These are phyloP conservation scores for Punctularia strigosozonata DNA, from an alignment of 768 basidiomycete species.

Conservation along the genomic window DNA sequence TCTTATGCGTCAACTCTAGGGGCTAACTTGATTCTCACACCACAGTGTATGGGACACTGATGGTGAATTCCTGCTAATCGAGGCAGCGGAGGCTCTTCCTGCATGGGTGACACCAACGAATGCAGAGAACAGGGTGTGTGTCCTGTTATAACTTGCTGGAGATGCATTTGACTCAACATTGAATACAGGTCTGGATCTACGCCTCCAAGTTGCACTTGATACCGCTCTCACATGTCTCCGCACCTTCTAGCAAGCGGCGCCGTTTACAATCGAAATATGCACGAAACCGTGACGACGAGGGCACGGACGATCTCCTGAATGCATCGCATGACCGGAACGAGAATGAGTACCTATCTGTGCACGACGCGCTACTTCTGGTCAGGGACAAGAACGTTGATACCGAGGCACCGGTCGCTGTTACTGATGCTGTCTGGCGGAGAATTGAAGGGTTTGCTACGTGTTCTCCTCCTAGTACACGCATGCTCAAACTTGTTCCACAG, in stretches of 20 bases:
- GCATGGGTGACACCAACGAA: conserved; percentile 88
- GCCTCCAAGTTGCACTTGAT: conserved; percentile 76
- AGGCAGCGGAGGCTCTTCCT: conserved; percentile 85
- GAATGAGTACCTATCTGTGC: conserved; percentile 39
- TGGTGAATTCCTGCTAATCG: conserved; percentile 93
- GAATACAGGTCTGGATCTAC: conserved; percentile 82
- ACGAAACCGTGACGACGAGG: conserved; percentile 28
- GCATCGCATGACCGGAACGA: too few species aligned
- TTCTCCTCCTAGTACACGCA: background rate
- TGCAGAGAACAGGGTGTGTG: conserved; percentile 83
- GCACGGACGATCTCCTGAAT: conserved; percentile 19
- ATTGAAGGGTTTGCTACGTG: conserved; percentile 46
- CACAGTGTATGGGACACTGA: conserved; percentile 75
- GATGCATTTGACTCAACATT: conserved; percentile 1
- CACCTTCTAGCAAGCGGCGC: conserved; percentile 40
- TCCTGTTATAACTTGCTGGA: conserved; percentile 10
- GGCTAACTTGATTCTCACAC: too few species aligned
- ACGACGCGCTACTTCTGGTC: conserved; percentile 56
- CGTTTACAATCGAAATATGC: conserved; percentile 35
- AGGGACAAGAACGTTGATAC: conserved; percentile 44
- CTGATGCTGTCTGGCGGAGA: conserved; percentile 57
- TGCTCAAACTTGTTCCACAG: conserved; percentile 1
- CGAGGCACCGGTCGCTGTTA: conserved; percentile 44
- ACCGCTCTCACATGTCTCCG: conserved; percentile 66
- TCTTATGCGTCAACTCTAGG: background rate